phyloP scores from a whole-genome alignment of 441 rosid species.

The Populus hybrid region DNA sequence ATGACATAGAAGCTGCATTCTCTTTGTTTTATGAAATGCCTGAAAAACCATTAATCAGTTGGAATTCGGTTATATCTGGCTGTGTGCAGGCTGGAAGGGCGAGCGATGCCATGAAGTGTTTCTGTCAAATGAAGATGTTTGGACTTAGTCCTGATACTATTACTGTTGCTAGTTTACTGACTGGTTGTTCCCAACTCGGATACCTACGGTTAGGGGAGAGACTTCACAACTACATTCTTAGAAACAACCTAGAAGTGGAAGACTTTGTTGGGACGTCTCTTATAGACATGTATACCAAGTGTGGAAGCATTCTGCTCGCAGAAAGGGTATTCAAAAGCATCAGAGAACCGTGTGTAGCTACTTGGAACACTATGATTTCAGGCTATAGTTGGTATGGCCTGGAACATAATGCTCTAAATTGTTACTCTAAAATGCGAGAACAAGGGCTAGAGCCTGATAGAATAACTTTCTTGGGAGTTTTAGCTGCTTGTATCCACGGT shows the following conservation, averaged over 20 bases:
- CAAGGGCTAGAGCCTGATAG: constrained; percentile 53
- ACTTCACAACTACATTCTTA: constrained; percentile 52
- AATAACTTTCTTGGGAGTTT: constrained; percentile 70
- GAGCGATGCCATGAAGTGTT: constrained; percentile 44
- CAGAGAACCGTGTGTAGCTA: constrained; percentile 50
- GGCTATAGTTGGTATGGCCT: constrained; percentile 65
- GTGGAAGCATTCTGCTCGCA: constrained; percentile 54
- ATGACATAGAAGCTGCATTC: constrained; percentile 44
- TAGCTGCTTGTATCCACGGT: constrained; percentile 71
- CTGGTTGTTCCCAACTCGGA: constrained; percentile 71
- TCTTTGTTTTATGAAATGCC: constrained; percentile 49
- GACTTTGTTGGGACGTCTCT: constrained; percentile 76
- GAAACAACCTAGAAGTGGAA: constrained; percentile 51
- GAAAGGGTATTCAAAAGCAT: constrained; percentile 57
- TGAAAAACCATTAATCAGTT: constrained; percentile 52
- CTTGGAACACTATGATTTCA: constrained; percentile 77
- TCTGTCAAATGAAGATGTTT: constrained; percentile 49
- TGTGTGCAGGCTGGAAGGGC: constrained; percentile 65
- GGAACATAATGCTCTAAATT: constrained; percentile 50
- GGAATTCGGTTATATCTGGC: constrained; percentile 82
- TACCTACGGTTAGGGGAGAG: constrained; percentile 54
- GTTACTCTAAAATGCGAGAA: constrained; percentile 47
- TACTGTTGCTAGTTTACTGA: constrained; percentile 56
- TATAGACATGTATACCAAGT: constrained; percentile 73
- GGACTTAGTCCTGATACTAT: constrained; percentile 55